These are phyloP conservation scores for Chalciporus sphaerocephalus DNA, from an alignment of 768 basidiomycete species.

Conservation along the genomic window DNA sequence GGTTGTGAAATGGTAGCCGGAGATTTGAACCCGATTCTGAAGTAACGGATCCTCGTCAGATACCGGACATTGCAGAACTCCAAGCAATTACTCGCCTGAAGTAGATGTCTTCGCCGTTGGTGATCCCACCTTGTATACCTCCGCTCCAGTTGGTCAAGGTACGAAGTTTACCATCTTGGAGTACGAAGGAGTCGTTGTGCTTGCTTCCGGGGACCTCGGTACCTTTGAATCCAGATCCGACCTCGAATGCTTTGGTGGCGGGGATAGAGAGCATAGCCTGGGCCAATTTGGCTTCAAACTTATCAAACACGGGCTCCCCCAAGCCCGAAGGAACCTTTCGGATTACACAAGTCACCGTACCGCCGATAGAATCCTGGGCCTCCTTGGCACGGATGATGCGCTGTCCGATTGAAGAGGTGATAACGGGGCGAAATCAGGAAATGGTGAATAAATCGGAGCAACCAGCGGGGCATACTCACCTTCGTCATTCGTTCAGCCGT, in stretches of 20 bases:
- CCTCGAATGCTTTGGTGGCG: constrained; percentile 96
- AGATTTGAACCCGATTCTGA: constrained; percentile 93
- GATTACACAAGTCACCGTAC: constrained; percentile 96
- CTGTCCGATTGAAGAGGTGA: constrained; percentile 37
- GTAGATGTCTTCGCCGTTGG: constrained; percentile 96
- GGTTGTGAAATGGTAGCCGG: constrained; percentile 95
- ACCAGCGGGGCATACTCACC: constrained; percentile 39
- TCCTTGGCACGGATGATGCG: constrained; percentile 93
- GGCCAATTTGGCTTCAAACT: constrained; percentile 90
- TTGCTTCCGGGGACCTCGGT: constrained; percentile 88
- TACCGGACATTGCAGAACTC: not conserved
- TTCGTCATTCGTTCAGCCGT: constrained; percentile 89
- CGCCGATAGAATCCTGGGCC: constrained; percentile 89
- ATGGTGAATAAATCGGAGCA: not conserved
- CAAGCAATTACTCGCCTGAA: constrained; percentile 62
- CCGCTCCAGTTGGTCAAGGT: constrained; percentile 95
- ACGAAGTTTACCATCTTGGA: constrained; percentile 66
- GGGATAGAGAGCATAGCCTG: constrained; percentile 99
- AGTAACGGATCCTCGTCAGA: constrained; percentile 9
- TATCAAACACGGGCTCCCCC: constrained; percentile 98
- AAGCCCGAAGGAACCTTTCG: constrained; percentile 86
- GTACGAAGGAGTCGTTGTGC: constrained; percentile 89
- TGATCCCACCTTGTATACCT: constrained; percentile 95
- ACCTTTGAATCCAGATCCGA: constrained; percentile 94
- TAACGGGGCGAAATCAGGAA: constrained; percentile 35